Evolutionary conservation across 805 yeast species (phyloP).

Genomic region (Metschnikowia henanensis): DNA sequence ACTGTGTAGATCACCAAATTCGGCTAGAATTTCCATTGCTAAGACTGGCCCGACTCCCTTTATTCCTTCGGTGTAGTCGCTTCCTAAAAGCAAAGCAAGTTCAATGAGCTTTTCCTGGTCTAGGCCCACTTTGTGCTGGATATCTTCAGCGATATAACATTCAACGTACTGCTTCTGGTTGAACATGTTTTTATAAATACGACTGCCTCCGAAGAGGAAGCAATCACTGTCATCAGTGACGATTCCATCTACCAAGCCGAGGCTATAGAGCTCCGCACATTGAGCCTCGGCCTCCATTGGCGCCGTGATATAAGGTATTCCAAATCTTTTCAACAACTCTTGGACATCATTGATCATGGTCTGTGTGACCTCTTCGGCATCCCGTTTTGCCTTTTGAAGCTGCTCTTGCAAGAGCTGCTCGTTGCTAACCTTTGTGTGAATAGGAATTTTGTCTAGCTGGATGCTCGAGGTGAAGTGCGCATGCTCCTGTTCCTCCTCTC

Average conservation of each 20-base stretch:
- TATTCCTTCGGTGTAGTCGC: conserved; percentile 93
- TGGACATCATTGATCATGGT: conserved; percentile 90
- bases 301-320: conserved; percentile 92
- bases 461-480: conserved; percentile 51
- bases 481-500: conserved; percentile 72
- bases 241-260: conserved; percentile 87
- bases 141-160: conserved; percentile 61
- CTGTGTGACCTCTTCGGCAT: conserved; percentile 87
- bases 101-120: conserved; percentile 66
- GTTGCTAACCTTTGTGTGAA: conserved; percentile 40
- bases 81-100: conserved; percentile 82
- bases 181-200: conserved; percentile 88
- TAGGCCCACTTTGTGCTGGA: conserved; percentile 66
- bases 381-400: conserved; percentile 69
- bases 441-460: conserved; percentile 20
- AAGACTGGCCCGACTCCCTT: conserved; percentile 93
- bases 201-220: conserved; percentile 86
- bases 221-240: conserved; percentile 98
- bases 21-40: conserved; percentile 87
- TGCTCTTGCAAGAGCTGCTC: conserved; percentile 58
- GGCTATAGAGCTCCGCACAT: conserved; percentile 74
- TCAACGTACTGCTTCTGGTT: conserved; percentile 92
- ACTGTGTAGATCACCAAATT: conserved; percentile 53
- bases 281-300: conserved; percentile 99
- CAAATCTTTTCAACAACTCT: conserved; percentile 81